Conservation (phyloP, 2,329 filamentous ascomycete species). For the Falciphora oryzae region DNA sequence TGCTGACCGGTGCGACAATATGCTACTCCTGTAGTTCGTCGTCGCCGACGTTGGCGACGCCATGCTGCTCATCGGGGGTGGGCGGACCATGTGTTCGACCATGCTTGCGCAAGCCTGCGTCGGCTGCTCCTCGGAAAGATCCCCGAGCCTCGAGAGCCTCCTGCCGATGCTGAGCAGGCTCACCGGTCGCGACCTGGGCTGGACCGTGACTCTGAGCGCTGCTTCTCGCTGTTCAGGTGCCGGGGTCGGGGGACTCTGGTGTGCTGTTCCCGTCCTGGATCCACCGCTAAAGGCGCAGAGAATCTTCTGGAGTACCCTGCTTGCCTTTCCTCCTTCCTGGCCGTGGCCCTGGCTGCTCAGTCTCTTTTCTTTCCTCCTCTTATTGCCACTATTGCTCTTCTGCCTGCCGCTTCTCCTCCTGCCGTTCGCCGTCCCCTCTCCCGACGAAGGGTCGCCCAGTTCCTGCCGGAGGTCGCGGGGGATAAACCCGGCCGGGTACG, state of each 20-base stretch:
- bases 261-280: background rate
- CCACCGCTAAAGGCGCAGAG: slow-evolving; percentile 21
- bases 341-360: background rate
- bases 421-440: slow-evolving; percentile 39
- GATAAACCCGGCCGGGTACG: slow-evolving; percentile 36
- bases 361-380: slow-evolving; percentile 1
- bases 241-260: background rate
- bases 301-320: slow-evolving; percentile 22
- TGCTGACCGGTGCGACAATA: slow-evolving; percentile 44
- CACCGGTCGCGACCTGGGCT: slow-evolving; percentile 15
- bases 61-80: slow-evolving; percentile 19
- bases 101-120: slow-evolving; percentile 19
- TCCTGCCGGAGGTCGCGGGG: slow-evolving; percentile 32
- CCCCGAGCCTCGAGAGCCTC: slow-evolving; percentile 18
- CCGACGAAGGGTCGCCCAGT: slow-evolving; percentile 29
- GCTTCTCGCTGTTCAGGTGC: background rate
- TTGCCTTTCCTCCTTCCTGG: slow-evolving; percentile 15
- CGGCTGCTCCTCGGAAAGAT: slow-evolving; percentile 14
- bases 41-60: slow-evolving; percentile 15
- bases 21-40: slow-evolving; percentile 37
- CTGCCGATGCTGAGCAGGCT: slow-evolving; percentile 21
- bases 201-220: background rate
- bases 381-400: slow-evolving; percentile 15
- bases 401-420: slow-evolving; percentile 25
- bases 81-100: slow-evolving; percentile 23